phyloP scores from a whole-genome alignment of 75 land plant genomes.

The Cupressus sempervirens region DNA sequence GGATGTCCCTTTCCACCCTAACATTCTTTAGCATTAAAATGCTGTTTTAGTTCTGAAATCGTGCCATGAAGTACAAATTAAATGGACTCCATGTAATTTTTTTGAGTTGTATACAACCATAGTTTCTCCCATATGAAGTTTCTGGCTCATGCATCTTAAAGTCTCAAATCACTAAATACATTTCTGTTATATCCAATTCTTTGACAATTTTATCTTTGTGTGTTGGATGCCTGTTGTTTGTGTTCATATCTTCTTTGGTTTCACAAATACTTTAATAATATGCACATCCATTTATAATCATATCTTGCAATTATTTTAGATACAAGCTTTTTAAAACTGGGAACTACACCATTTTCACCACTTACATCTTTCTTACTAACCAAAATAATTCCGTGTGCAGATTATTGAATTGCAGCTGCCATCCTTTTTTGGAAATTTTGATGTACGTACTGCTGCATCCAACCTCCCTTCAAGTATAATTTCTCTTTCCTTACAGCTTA shows the following conservation, averaged over 20 bases:
- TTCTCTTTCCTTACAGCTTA: not conserved
- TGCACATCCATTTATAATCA: not conserved
- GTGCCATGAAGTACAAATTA: no score
- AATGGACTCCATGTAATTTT: no score
- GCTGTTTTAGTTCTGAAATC: no score
- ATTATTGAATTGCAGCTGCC: constrained; percentile 91
- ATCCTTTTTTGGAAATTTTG: constrained; percentile 87
- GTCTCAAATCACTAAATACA: not conserved
- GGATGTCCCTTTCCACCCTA: no score
- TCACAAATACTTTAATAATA: not conserved
- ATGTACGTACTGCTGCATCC: constrained; percentile 89
- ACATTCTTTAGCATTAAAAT: no score
- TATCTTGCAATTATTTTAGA: not conserved
- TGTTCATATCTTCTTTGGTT: not conserved
- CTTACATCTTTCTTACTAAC: not conserved
- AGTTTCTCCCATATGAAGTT: not conserved
- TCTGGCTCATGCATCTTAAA: not conserved
- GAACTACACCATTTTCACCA: not conserved
- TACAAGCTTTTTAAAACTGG: not conserved
- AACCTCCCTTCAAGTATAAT: constrained; percentile 81
- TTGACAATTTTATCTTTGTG: not conserved
- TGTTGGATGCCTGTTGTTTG: not conserved
- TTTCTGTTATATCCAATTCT: not conserved
- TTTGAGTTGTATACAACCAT: not conserved
- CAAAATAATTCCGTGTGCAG: constrained; percentile 28